Evolutionary conservation across 208 protist species (phyloP), one percentile per base, ranked within the genome.

Genomic region (Strigomonas galati): DNA sequence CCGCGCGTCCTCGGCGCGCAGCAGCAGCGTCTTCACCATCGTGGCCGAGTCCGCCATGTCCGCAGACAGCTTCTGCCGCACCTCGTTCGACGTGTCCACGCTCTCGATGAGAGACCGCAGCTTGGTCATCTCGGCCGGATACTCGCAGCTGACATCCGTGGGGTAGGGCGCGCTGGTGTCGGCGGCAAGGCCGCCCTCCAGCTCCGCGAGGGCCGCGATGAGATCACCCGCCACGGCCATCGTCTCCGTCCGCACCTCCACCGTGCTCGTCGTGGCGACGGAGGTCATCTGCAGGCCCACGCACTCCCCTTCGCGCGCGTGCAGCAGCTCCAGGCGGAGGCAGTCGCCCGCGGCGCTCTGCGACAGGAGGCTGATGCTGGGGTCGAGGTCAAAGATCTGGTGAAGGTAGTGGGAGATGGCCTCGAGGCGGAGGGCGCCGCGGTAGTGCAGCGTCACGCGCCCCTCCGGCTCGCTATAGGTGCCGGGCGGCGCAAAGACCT

Each of bases 41-140:
- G 88, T 70, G 10, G 91, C 89, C 2, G 72, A 74, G 67, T 98
- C 95, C 2, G 95, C 97, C 88, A 98, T 98, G 67, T 97, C 92
- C 1, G 89, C 85, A 53, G 83, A 96, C 35, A 99, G 79, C 76
- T 91, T 87, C 72, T 92, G 63, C 15, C 95, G 83, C 24, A 91
- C 79, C 23, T 70, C 74, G 71, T 97, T 97, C 69, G 88, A 86
- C 48, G 89, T 89, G 12, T 95, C 85, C n/a, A 98, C 87, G 37
- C 76, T 49, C 35, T 79, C 49, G 51, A 98, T 61, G n/a, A 93
- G 67, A 0, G 65, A 48, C 17, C 74, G 65, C 40, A 97, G 79
- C 15, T 69, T 55, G 49, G 73, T 51, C 31, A 93, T 57, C 62
- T 97, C 92, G 5, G 70, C 55, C 3, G 93, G 86, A 61, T 98